Base-by-base conservation (phyloP, 148 eudicot genomes). In the Spergularia marina region DNA sequence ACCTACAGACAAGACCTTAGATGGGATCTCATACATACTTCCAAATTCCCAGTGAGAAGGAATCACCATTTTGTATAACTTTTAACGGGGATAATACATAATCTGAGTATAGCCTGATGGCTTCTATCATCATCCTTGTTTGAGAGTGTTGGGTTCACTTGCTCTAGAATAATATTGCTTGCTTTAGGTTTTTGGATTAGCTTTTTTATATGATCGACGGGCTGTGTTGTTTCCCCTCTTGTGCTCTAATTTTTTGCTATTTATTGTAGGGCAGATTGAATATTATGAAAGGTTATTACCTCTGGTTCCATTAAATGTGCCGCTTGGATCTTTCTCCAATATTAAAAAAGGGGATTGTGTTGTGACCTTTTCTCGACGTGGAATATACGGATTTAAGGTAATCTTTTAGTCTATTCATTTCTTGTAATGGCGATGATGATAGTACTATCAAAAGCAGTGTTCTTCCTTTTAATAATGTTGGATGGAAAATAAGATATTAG, bases 201-300 rank as follows among this genome's bases (percentile, higher is more conserved):
- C 70, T 25, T n/a, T n/a, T 34, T 23, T 53, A 15, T 82, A 52
- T 55, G 39, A 30, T 5, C 23, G 21, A 53, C 53, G 18, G 41
- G 16, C 21, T 21, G 5, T 49, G 55, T 44, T 49, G 36, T 51
- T 72, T 77, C 41, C 15, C 57, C 55, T 68, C 15, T 0, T 49
- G 30, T 8, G 36, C 56, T 67, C 54, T 68, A 68, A 70, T 70
- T 13, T 53, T 17, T 54, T 53, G 18, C 18, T 70, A 14, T 11
- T 40, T 53, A 9, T 25, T 54, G 23, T 71, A 16, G 64, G 80
- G 81, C 84, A 94, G 98, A 85, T 94, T 66, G 81, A 89, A 79
- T 74, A 87, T 68, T 94, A 94, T 82, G 89, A 94, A 71, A 89
- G 98, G 85, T 92, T 94, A 80, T 94, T 90, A 55, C 98, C 98